Percentiles rank a stretch among this genome's conserved stretches.
Conservation (phyloP, 1,139 yeast genomes). For the Pichia sp. region DNA sequence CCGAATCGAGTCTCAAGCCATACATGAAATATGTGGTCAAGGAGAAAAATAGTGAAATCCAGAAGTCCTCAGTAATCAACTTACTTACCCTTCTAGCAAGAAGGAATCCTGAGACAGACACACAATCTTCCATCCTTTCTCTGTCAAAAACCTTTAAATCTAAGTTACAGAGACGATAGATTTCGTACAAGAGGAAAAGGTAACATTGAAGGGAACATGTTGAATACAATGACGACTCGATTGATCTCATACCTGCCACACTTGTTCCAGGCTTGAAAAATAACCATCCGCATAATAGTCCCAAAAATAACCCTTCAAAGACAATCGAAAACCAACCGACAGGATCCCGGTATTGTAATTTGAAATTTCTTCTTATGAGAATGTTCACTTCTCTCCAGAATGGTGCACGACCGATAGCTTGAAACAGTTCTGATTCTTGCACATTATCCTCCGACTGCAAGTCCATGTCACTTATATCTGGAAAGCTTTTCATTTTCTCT, state of each 20-base stretch:
- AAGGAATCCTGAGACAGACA: constrained; percentile 61
- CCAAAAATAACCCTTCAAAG: constrained; percentile 54
- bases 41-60: constrained; percentile 57
- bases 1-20: constrained; percentile 52
- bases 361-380: constrained; percentile 51
- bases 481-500: constrained; percentile 19
- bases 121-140: constrained; percentile 69
- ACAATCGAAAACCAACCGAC: constrained; percentile 51
- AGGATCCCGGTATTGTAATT: constrained; percentile 56
- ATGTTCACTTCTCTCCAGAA: constrained; percentile 51
- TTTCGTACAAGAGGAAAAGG: constrained; percentile 63
- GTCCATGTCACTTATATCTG: constrained; percentile 1
- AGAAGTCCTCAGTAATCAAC: constrained; percentile 63
- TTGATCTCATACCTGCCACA: constrained; percentile 64
- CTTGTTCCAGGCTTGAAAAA: constrained; percentile 62
- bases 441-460: background rate
- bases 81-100: constrained; percentile 65
- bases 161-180: constrained; percentile 62
- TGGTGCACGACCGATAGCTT: constrained; percentile 32
- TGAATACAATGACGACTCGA: constrained; percentile 59
- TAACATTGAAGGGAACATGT: constrained; percentile 66
- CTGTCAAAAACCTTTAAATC: constrained; percentile 70
- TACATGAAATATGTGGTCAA: constrained; percentile 70
- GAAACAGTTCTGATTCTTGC: constrained; percentile 25
- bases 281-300: constrained; percentile 69